phyloP scores from a whole-genome alignment of 192 early-diverging fungal genomes.

The Coemansia sp. region DNA sequence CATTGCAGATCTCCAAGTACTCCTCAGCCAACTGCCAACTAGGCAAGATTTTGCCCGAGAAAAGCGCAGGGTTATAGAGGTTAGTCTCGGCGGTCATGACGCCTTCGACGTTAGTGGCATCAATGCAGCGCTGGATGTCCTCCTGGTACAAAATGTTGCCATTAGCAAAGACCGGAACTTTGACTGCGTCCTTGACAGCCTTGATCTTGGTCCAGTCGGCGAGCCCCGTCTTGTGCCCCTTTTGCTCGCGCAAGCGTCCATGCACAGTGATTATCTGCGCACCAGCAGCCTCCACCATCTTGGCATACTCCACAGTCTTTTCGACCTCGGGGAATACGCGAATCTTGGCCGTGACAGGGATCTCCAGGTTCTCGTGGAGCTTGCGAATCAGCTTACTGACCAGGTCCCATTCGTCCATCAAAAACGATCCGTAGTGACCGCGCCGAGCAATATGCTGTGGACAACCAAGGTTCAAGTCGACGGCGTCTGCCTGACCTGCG shows the following conservation, averaged over 20 bases:
- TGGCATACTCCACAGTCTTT: constrained; percentile 92
- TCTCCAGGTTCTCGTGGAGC: constrained; percentile 77
- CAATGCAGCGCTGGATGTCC: constrained; percentile 83
- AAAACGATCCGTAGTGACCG: constrained; percentile 91
- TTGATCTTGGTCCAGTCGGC: constrained; percentile 96
- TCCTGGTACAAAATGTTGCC: constrained; percentile 96
- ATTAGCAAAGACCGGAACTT: constrained; percentile 95
- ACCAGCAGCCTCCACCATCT: constrained; percentile 93
- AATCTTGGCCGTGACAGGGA: constrained; percentile 98
- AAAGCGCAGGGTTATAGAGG: constrained; percentile 90
- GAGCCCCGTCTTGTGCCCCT: constrained; percentile 94
- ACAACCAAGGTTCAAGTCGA: constrained; percentile 96
- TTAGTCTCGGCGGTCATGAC: constrained; percentile 93
- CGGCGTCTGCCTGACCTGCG: constrained; percentile 84
- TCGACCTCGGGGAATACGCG: constrained; percentile 87
- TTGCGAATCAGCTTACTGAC: constrained; percentile 64
- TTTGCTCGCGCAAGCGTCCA: constrained; percentile 94
- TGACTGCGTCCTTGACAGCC: constrained; percentile 78
- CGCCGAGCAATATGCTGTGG: constrained; percentile 93
- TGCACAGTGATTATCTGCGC: constrained; percentile 93
- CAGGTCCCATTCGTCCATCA: constrained; percentile 94
- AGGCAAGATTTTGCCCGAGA: constrained; percentile 67
- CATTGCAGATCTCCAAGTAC: constrained; percentile 85
- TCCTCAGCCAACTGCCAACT: constrained; percentile 83
- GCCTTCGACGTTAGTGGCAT: constrained; percentile 86